phyloP scores from a whole-genome alignment of 2,329 filamentous ascomycete species.

The Nemania sp. region DNA sequence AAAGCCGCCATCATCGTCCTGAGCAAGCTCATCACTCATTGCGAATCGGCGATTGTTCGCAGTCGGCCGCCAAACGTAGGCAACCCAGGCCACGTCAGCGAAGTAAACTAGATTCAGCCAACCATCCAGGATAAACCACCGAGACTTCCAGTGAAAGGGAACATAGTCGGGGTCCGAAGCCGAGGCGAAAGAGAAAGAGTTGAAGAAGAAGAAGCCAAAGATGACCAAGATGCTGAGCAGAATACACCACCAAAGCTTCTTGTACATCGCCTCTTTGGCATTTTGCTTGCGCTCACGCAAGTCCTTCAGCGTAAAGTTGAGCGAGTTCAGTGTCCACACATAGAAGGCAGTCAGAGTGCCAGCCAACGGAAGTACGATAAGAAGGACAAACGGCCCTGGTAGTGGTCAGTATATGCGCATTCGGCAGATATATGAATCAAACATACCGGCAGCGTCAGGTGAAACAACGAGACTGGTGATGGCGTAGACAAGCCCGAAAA shows the following conservation, averaged over 20 bases:
- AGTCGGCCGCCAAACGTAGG: conserved; percentile 95
- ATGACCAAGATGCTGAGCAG: conserved; percentile 90
- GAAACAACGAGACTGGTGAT: conserved; percentile 87
- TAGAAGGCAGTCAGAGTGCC: conserved; percentile 95
- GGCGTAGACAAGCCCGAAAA: conserved; percentile 93
- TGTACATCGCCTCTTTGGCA: conserved; percentile 94
- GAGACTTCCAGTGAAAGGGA: conserved; percentile 93
- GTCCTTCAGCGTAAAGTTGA: conserved; percentile 94
- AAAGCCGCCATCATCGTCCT: conserved; percentile 94
- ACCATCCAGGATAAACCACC: conserved; percentile 96
- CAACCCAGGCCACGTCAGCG: conserved; percentile 87
- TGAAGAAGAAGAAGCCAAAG: conserved; percentile 98
- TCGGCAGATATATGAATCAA: background rate
- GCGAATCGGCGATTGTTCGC: conserved; percentile 96
- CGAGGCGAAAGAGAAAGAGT: conserved; percentile 92
- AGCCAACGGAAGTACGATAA: conserved; percentile 90
- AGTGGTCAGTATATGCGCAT: conserved; percentile 7
- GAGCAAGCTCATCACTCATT: conserved; percentile 98
- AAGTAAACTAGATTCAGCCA: conserved; percentile 98
- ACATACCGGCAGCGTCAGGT: conserved; percentile 76
- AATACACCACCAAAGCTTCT: conserved; percentile 98
- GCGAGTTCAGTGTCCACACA: conserved; percentile 95
- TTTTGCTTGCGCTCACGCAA: conserved; percentile 93
- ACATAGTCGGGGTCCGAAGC: conserved; percentile 85
- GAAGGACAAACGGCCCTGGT: conserved; percentile 80